Percentiles rank a stretch among this genome's conserved stretches.
phyloP scores from a whole-genome alignment of 1,284 basidiomycete genomes.

The Ceratobasidium papillatum region DNA sequence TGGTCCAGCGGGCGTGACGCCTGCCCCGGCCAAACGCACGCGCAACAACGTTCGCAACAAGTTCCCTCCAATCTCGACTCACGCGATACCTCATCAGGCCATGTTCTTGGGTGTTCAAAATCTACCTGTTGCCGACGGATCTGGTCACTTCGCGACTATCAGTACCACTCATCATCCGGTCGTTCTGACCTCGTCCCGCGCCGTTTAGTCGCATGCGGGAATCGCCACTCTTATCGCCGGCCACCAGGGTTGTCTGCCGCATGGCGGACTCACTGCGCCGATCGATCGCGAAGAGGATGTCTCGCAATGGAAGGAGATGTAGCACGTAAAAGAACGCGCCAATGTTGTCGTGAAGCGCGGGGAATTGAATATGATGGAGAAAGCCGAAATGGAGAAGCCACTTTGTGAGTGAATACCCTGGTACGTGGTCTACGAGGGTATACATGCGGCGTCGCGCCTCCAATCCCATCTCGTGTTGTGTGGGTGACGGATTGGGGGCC shows the following conservation, averaged over 20 bases:
- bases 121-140: slow-evolving; percentile 22
- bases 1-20: slow-evolving; percentile 33
- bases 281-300: slow-evolving; percentile 13
- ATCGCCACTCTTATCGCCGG: slow-evolving; percentile 13
- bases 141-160: slow-evolving; percentile 12
- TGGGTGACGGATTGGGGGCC: background rate
- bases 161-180: background rate
- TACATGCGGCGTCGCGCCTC: background rate
- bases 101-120: slow-evolving; percentile 30
- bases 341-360: slow-evolving; percentile 22
- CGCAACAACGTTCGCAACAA: slow-evolving; percentile 18
- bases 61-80: background rate
- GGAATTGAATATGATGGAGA: background rate
- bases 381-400: slow-evolving; percentile 23
- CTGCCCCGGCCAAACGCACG: slow-evolving; percentile 19
- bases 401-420: background rate
- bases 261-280: slow-evolving; percentile 15
- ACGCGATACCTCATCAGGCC: slow-evolving; percentile 8
- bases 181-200: background rate
- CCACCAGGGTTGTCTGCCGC: slow-evolving; percentile 24
- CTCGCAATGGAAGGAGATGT: slow-evolving; percentile 5
- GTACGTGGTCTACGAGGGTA: background rate
- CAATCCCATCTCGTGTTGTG: background rate
- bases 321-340: slow-evolving; percentile 15
- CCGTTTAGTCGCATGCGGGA: slow-evolving; percentile 18